Base-by-base conservation (phyloP, 305 asterid species). In the Withania somnifera region DNA sequence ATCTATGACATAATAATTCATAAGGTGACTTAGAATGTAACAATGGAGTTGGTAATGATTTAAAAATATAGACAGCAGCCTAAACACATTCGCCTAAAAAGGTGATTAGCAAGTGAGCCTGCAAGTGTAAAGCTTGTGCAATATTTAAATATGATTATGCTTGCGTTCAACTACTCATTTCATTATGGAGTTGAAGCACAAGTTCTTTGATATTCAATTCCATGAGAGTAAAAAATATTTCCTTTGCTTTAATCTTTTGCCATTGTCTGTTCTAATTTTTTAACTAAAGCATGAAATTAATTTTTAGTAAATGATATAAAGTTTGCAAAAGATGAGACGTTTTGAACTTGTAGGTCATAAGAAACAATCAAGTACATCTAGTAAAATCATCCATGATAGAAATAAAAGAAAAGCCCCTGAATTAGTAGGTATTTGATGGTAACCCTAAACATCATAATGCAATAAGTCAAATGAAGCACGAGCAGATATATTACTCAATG, bases 81-180 rank as follows among this genome's bases (percentile, higher is more conserved):
- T 28, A 28, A 0, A 85, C 26, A 53, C 81, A 80, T 9, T 85
- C 56, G 0, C 79, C 82, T 78, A 75, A 83, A 9, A 85, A 85
- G 3, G 3, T 0, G 0, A 83, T 6, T 0, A 84, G 81, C 2
- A 83, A n/a, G 15, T 42, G 40, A 3, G 82, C 30, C 11, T 83
- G 80, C 61, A 83, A 83, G 0, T 5, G 28, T 1, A 85, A 4
- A 6, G 64, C 53, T 4, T 14, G 78, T 4, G 75, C 47, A 0
- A 76, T 78, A 11, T 5, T 42, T 11, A 83, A 15, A 63, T 45
- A 14, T 83, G 84, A 13, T 22, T 63, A 11, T 82, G 8, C 32
- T 17, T 82, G 10, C 14, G 7, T 57, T 82, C 52, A 1, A 56
- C 75, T 11, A 82, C 80, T 2, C 19, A 73, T 73, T 85, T 82